phyloP scores from a whole-genome alignment of 768 basidiomycete genomes.

The Lanmaoa rubissima region DNA sequence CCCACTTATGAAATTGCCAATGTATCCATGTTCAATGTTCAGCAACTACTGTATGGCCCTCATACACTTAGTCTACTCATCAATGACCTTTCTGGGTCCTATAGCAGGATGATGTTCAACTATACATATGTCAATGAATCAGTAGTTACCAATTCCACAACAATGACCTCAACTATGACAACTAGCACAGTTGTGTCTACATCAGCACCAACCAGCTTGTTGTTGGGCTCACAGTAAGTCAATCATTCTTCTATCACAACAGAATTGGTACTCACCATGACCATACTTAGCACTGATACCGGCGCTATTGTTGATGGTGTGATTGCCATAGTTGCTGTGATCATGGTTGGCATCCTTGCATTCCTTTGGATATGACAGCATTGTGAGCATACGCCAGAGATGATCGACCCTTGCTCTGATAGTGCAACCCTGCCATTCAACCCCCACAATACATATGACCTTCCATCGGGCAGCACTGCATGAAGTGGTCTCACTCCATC shows the following conservation, averaged over 20 bases:
- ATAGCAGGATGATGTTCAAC: conserved; percentile 27
- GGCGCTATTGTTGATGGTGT: conserved; percentile 16
- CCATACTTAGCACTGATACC: neutral
- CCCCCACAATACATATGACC: neutral
- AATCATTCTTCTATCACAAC: neutral
- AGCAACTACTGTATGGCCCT: conserved; percentile 15
- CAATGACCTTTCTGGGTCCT: conserved; percentile 23
- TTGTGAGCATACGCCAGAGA: neutral
- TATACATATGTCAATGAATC: conserved; percentile 24
- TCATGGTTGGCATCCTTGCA: conserved; percentile 3
- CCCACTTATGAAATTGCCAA: conserved; percentile 21
- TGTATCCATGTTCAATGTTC: conserved; percentile 26
- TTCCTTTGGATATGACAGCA: conserved; percentile 13
- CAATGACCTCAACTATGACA: neutral
- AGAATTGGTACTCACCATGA: neutral
- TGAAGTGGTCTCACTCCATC: neutral
- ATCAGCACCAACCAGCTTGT: neutral
- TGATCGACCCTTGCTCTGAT: conserved; percentile 6
- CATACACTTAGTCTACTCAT: conserved; percentile 14
- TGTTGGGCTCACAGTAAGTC: conserved; percentile 14
- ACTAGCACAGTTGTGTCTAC: neutral
- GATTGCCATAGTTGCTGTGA: conserved; percentile 7
- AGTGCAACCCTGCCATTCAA: neutral
- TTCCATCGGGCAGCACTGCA: neutral
- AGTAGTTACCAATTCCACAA: conserved; percentile 5